Evolutionary conservation across 257 asterid species (phyloP).

Genomic region (Lithospermum erythrorhizon): DNA sequence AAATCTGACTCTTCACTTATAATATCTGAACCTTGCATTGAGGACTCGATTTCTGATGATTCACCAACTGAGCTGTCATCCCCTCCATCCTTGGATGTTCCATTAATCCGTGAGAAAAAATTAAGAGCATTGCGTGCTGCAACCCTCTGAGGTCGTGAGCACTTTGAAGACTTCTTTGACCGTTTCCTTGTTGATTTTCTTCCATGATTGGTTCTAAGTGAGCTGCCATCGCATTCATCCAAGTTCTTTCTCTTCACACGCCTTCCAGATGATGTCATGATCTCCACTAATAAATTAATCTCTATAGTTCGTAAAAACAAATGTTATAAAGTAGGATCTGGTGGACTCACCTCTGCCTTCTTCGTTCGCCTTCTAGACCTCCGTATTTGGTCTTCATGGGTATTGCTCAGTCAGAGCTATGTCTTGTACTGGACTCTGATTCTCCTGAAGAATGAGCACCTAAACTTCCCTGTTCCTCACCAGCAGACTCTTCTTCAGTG

Average conservation of each 20-base stretch:
- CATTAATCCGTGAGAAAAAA: conserved; percentile 77
- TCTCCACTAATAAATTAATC: conserved; percentile 41
- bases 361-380: conserved; percentile 74
- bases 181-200: conserved; percentile 14
- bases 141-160: conserved; percentile 84
- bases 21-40: conserved; percentile 52
- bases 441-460: conserved; percentile 45
- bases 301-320: conserved; percentile 4
- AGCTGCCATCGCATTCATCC: not conserved
- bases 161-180: conserved; percentile 20
- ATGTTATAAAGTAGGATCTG: not conserved
- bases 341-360: conserved; percentile 40
- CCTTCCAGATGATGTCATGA: conserved; percentile 94
- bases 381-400: conserved; percentile 49
- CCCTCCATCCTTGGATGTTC: conserved; percentile 61
- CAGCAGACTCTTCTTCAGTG: conserved; percentile 72
- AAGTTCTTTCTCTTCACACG: conserved; percentile 59
- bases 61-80: conserved; percentile 48
- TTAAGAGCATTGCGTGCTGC: conserved; percentile 97
- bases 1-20: conserved; percentile 68
- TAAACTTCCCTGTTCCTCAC: conserved; percentile 59
- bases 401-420: conserved; percentile 48
- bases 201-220: conserved; percentile 39
- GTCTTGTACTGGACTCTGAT: conserved; percentile 52
- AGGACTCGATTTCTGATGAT: conserved; percentile 64